Base-by-base conservation (phyloP, 164 flowering plant genomes). In the Paratinospora sagittata region DNA sequence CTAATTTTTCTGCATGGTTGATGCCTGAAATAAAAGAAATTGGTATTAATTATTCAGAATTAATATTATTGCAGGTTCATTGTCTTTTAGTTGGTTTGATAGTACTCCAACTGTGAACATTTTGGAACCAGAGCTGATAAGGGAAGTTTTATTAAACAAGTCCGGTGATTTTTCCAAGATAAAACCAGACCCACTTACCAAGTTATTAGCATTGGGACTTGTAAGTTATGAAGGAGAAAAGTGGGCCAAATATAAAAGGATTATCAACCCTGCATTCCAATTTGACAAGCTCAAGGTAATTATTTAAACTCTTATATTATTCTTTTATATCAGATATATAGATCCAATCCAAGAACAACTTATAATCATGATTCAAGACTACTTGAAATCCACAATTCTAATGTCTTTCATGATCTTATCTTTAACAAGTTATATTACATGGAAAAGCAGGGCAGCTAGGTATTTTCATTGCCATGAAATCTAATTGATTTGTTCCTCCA, bases 201-300 rank as follows among this genome's bases (percentile, higher is more conserved):
- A 47, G 49, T 36, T 71, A 36, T 33, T 79, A 27, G 72, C 66
- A 17, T 27, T 10, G 34, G 79, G 82, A 39, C 34, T 77, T 0
- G 21, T 52, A 10, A 30, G 5, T 47, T 27, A 21, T 19, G 76
- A 77, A n/a, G n/a, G n/a, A n/a, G n/a, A n/a, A n/a, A n/a, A n/a
- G n/a, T n/a, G n/a, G n/a, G n/a, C n/a, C n/a, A n/a, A n/a, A n/a
- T n/a, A n/a, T n/a, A n/a, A n/a, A n/a, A n/a, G n/a, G n/a, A n/a
- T n/a, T n/a, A n/a, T 79, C 49, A 76, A 70, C 23, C 82, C 77
- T 0, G 82, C 77, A 1, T 79, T 79, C 57, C 79, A 76, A 27
- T 27, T 68, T 30, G 79, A 79, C 66, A 79, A 79, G 65, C 49
- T 76, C 49, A 79, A 79, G 82, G 82, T 76, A 26, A 8, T 4